Conservation (phyloP, 192 early-diverging fungal genomes). For the Backusella tuberculispora region DNA sequence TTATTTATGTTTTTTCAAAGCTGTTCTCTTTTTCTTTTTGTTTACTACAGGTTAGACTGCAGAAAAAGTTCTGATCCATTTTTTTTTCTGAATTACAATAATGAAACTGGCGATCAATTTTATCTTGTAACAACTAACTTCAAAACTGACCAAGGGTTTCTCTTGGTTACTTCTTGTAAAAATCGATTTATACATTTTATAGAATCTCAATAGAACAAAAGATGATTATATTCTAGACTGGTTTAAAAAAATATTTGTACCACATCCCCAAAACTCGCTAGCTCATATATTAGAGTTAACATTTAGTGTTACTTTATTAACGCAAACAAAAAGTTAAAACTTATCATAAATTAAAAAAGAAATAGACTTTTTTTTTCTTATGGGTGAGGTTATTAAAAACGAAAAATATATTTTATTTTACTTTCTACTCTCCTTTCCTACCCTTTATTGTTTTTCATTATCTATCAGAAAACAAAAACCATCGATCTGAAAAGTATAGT, state of each 20-base stretch:
- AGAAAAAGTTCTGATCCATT: neutral
- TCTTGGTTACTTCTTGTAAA: neutral
- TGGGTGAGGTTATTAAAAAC: neutral
- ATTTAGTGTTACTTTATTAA: slow-evolving; percentile 6
- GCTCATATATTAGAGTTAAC: neutral
- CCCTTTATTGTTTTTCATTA: neutral
- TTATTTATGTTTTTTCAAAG: neutral
- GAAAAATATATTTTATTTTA: neutral
- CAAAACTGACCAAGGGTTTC: neutral
- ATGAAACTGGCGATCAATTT: neutral
- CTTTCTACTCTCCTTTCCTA: too few relatives aligned
- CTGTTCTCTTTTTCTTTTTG: too few relatives aligned
- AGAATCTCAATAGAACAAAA: neutral
- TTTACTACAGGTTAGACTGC: neutral
- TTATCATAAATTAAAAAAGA: neutral
- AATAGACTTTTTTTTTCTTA: neutral
- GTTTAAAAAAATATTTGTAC: neutral
- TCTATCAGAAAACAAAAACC: neutral
- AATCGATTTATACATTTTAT: neutral
- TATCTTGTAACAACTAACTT: neutral
- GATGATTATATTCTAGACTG: neutral
- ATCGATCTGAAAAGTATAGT: slow-evolving; percentile 1
- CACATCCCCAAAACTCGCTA: neutral
- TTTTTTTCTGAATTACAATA: neutral
- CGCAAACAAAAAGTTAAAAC: neutral